phyloP scores from a whole-genome alignment of 345 rosid genomes.

The Triadica sebifera region DNA sequence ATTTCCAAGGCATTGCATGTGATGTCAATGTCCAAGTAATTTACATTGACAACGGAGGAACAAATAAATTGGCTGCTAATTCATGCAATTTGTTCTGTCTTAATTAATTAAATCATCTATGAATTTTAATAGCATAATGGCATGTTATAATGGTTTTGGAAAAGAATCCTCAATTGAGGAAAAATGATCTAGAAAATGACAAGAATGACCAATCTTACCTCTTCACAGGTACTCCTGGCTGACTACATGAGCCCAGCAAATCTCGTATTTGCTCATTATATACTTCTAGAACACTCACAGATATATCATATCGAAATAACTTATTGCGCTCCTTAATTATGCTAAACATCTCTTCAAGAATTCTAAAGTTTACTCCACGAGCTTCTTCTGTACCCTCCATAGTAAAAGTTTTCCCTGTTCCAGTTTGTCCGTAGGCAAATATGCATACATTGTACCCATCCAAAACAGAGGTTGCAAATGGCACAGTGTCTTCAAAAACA shows the following conservation, averaged over 20 bases:
- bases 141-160: not conserved
- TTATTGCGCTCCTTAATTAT: conserved; percentile 62
- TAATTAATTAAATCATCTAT: not conserved
- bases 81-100: not conserved
- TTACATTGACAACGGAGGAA: too few relatives aligned
- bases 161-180: too few relatives aligned
- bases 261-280: conserved; percentile 96
- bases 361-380: conserved; percentile 94
- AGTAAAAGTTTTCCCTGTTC: conserved; percentile 89
- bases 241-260: conserved; percentile 59
- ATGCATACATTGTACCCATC: conserved; percentile 97
- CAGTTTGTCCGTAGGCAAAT: conserved; percentile 97
- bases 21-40: too few relatives aligned
- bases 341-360: conserved; percentile 71
- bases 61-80: too few relatives aligned
- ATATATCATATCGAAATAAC: conserved; percentile 61
- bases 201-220: conserved; percentile 40
- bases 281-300: conserved; percentile 94
- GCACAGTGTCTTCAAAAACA: conserved; percentile 84
- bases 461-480: conserved; percentile 82
- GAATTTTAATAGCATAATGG: not conserved
- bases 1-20: not conserved
- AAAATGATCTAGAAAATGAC: not conserved
- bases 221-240: conserved; percentile 53
- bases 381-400: conserved; percentile 88